Evolutionary conservation across 108 stramenopile genomes (phyloP), one percentile per base, ranked within the genome.

Genomic region (Stephanodiscus triporus): DNA sequence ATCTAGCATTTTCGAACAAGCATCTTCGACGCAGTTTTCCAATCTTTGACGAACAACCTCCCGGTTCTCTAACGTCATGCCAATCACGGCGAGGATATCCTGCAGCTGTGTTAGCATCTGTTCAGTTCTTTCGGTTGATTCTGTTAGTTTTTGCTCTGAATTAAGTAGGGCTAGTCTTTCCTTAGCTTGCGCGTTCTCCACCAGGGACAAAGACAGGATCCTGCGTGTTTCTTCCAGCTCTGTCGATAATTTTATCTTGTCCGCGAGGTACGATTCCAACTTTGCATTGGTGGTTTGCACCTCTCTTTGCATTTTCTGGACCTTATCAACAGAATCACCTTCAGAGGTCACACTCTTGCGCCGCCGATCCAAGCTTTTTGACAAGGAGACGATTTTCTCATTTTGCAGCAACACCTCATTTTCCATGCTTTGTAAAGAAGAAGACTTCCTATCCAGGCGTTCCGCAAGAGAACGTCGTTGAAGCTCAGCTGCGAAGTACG

Each of bases 391-490:
- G 30, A 90, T 47, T 56, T 81, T 82, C 34, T 69, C 53, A 22
- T 78, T 77, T 10, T 87, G 83, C 1, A 57, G 40, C 26, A 85
- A 75, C 9, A 91, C 64, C 69, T 94, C 93, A 19, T 76, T 85
- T 78, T 94, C 93, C 45, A 88, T 75, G 65, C 89, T 86, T 17
- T 65, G 32, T 17, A 94, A 40, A 26, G 87, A 81, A n/a, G 84
- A 78, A 38, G 89, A 87, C 66, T 91, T 94, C 59, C 82, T 72
- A 13, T 73, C 58, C 13, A 94, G 20, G 1, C 32, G 30, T 6
- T 80, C 75, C 29, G 62, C 60, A 40, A 72, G 34, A 27, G 48
- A 58, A 24, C 68, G 49, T 17, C 65, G 57, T 48, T 86, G 80
- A 9, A 81, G 64, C 49, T 94, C 88, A 30, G 81, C 55, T 23